Evolutionary conservation across 2,329 filamentous ascomycete species (phyloP).

Genomic region (Talaromyces funiculosus): DNA sequence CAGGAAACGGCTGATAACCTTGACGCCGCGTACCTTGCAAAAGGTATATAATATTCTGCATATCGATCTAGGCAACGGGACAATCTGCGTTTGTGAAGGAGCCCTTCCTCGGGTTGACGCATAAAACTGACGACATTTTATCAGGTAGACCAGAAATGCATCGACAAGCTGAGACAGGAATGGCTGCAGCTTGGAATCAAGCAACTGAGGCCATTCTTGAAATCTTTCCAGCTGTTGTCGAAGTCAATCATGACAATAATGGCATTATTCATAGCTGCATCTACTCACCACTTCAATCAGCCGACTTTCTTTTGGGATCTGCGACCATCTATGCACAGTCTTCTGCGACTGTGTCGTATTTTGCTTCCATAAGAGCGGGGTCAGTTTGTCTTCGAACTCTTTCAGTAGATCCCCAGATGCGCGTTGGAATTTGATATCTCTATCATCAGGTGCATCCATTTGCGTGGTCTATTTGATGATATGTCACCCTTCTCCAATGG

Average conservation of each 20-base stretch:
- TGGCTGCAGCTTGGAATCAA: slow-evolving; percentile 74
- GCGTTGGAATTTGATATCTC: slow-evolving; percentile 43
- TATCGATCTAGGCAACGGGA: slow-evolving; percentile 62
- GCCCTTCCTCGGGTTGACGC: slow-evolving; percentile 26
- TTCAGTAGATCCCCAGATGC: slow-evolving; percentile 40
- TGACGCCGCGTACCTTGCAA: slow-evolving; percentile 90
- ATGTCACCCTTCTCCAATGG: not conserved
- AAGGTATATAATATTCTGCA: slow-evolving; percentile 79
- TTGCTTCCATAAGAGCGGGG: slow-evolving; percentile 38
- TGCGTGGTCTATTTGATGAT: not conserved
- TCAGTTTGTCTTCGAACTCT: slow-evolving; percentile 39
- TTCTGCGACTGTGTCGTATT: slow-evolving; percentile 20
- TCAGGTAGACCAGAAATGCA: slow-evolving; percentile 66
- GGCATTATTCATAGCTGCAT: slow-evolving; percentile 8
- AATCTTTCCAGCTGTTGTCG: slow-evolving; percentile 66
- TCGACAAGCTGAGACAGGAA: slow-evolving; percentile 70
- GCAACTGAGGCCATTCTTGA: slow-evolving; percentile 88
- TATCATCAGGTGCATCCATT: slow-evolving; percentile 43
- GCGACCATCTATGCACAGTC: slow-evolving; percentile 36
- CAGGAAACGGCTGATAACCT: slow-evolving; percentile 84
- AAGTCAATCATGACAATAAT: not conserved
- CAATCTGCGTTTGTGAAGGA: slow-evolving; percentile 32
- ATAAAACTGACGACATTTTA: slow-evolving; percentile 39
- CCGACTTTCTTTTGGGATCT: slow-evolving; percentile 32
- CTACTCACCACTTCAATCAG: slow-evolving; percentile 36